phyloP scores from a whole-genome alignment of 225 moss, liverwort and hornwort species.

The Antitrichia curtipendula region DNA sequence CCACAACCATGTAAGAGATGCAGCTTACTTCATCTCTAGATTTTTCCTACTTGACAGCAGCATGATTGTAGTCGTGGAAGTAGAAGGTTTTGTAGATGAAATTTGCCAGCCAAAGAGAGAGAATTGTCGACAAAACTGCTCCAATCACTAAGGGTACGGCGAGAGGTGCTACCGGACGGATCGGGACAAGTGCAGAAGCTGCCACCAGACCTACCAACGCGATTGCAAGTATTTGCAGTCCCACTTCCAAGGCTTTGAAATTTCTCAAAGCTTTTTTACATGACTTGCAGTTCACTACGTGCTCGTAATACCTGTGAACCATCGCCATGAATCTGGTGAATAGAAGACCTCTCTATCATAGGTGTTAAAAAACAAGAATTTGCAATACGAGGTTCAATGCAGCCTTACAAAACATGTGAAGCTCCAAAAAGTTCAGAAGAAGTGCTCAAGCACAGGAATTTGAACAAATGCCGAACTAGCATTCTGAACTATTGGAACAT shows the following conservation, averaged over 20 bases:
- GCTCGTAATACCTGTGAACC: slow-evolving; percentile 12
- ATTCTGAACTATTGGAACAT: neutral
- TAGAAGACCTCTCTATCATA: neutral
- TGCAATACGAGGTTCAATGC: neutral
- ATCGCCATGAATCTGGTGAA: neutral
- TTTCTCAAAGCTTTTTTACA: slow-evolving; percentile 16
- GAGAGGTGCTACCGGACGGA: slow-evolving; percentile 4
- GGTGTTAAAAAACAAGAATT: neutral
- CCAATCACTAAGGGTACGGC: slow-evolving; percentile 32
- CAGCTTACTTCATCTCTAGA: neutral
- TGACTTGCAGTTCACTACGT: slow-evolving; percentile 32
- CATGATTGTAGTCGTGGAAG: slow-evolving; percentile 79
- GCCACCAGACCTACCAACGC: slow-evolving; percentile 46
- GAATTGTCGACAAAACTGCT: slow-evolving; percentile 28
- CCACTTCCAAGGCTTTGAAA: slow-evolving; percentile 28
- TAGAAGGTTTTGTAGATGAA: slow-evolving; percentile 48
- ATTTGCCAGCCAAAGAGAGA: slow-evolving; percentile 29
- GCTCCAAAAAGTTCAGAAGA: neutral
- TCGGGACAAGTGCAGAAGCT: slow-evolving; percentile 24
- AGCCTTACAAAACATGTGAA: neutral
- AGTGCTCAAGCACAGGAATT: neutral
- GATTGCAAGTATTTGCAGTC: slow-evolving; percentile 33
- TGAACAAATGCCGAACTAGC: neutral
- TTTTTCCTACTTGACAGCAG: slow-evolving; percentile 31
- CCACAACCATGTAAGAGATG: neutral